A percentile compares a stretch with the other conserved stretches of the same genome.
Conservation (phyloP, 2,329 filamentous ascomycete genomes). For the Epichloe sylvatica region DNA sequence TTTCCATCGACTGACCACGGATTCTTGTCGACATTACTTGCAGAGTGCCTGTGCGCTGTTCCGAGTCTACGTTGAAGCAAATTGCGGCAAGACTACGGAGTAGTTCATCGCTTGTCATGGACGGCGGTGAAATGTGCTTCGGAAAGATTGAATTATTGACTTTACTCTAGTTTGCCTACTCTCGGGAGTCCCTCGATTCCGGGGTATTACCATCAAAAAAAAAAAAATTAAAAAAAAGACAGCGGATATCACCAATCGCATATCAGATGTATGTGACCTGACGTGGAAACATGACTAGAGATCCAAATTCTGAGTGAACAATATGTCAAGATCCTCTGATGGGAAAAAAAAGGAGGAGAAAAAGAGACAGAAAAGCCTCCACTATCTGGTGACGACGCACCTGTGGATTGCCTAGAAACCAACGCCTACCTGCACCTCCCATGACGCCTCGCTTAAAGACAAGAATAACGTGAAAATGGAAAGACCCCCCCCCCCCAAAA, state of each 20-base stretch:
- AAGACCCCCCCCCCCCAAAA: background rate
- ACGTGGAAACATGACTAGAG: background rate
- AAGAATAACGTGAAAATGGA: background rate
- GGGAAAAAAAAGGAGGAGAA: background rate
- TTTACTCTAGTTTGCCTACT: background rate
- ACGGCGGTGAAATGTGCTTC: no score
- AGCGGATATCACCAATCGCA: background rate
- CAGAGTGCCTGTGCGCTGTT: no score
- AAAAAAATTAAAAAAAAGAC: background rate
- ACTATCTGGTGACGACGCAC: background rate
- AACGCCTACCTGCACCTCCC: background rate
- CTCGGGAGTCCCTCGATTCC: background rate
- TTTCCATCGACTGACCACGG: no score
- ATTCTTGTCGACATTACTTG: no score
- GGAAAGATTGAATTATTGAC: background rate
- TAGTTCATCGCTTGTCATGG: no score
- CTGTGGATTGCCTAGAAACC: background rate
- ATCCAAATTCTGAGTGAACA: background rate
- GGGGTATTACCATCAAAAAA: constrained; percentile 4
- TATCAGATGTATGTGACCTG: no score
- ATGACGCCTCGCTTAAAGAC: background rate
- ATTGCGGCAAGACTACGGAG: no score
- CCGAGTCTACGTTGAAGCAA: no score
- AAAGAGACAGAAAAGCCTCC: background rate
- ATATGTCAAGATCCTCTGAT: background rate